A percentile compares a stretch with the other conserved stretches of the same genome.
Evolutionary conservation across 805 yeast species (phyloP).

Genomic region (Yarrowia sp.): DNA sequence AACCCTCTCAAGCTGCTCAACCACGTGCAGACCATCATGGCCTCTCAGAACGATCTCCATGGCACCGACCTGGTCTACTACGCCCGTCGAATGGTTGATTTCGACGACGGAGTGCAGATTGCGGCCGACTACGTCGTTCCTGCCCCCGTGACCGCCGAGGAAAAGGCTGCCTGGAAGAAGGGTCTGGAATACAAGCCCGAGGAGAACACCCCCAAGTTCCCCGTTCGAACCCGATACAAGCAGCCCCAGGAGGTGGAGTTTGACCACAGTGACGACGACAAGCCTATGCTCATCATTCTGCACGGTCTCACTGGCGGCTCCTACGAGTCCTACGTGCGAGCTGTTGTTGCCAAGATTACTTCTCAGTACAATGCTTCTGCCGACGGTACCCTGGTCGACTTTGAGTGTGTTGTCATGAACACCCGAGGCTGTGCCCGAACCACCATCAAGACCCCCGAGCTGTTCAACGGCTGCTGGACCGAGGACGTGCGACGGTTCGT

Average conservation of each 20-base stretch:
- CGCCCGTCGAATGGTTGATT: conserved; percentile 74
- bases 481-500: conserved; percentile 69
- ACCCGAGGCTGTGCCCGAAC: conserved; percentile 80
- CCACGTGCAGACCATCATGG: conserved; percentile 75
- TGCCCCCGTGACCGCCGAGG: conserved; percentile 48
- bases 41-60: conserved; percentile 63
- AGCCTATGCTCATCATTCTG: conserved; percentile 67
- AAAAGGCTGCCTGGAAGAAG: conserved; percentile 45
- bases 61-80: conserved; percentile 66
- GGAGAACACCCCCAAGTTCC: conserved; percentile 51
- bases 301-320: conserved; percentile 89
- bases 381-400: conserved; percentile 45
- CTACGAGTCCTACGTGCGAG: conserved; percentile 77
- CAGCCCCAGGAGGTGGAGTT: conserved; percentile 55
- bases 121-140: conserved; percentile 76
- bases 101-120: conserved; percentile 73
- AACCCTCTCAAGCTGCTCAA: conserved; percentile 75
- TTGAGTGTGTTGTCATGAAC: conserved; percentile 74
- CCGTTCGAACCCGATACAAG: conserved; percentile 62
- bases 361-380: conserved; percentile 29
- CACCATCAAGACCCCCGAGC: conserved; percentile 67
- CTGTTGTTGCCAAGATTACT: conserved; percentile 57
- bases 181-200: conserved; percentile 47
- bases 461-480: conserved; percentile 76
- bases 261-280: conserved; percentile 49